Evolutionary conservation across 1,284 basidiomycete genomes (phyloP).

Genomic region (Tranzscheliella williamsii): DNA sequence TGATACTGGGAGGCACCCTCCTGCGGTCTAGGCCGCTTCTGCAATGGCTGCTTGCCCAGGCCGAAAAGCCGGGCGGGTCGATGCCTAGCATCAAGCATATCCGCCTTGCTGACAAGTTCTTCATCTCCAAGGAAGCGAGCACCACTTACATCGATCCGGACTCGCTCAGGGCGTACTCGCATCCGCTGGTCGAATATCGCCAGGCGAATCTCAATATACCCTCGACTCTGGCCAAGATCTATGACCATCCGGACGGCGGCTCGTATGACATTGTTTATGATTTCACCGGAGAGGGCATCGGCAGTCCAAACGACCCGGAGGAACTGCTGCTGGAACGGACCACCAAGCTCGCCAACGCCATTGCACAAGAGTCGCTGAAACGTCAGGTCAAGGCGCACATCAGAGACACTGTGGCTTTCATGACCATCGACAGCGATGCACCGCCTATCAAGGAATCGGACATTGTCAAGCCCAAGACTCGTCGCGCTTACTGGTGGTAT

Average conservation of each 20-base stretch:
- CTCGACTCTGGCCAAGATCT: constrained; percentile 14
- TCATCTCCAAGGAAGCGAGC: constrained; percentile 19
- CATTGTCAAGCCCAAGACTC: constrained; percentile 19
- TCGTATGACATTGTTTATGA: constrained; percentile 47
- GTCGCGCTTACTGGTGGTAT: constrained; percentile 43
- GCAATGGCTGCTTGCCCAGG: constrained; percentile 19
- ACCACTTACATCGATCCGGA: constrained; percentile 38
- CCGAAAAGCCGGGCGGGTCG: constrained; percentile 1
- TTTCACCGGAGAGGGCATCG: constrained; percentile 44
- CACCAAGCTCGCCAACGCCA: constrained; percentile 28
- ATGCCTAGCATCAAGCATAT: constrained; percentile 22
- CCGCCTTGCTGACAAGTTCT: constrained; percentile 46
- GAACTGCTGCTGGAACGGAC: constrained; percentile 42
- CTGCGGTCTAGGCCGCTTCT: constrained; percentile 38
- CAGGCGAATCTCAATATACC: constrained; percentile 42
- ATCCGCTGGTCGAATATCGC: constrained; percentile 42
- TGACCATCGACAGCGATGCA: constrained; percentile 27
- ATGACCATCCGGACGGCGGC: constrained; percentile 16
- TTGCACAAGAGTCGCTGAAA: constrained; percentile 22
- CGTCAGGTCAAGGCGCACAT: constrained; percentile 38
- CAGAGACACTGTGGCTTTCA: constrained; percentile 35
- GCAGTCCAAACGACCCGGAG: constrained; percentile 18
- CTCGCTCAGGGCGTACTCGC: constrained; percentile 19
- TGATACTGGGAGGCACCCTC: constrained; percentile 40
- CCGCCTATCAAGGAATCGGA: constrained; percentile 23